Evolutionary conservation across 768 basidiomycete species (phyloP), one percentile per base, ranked within the genome.

Genomic region (Kwoniella sp.): DNA sequence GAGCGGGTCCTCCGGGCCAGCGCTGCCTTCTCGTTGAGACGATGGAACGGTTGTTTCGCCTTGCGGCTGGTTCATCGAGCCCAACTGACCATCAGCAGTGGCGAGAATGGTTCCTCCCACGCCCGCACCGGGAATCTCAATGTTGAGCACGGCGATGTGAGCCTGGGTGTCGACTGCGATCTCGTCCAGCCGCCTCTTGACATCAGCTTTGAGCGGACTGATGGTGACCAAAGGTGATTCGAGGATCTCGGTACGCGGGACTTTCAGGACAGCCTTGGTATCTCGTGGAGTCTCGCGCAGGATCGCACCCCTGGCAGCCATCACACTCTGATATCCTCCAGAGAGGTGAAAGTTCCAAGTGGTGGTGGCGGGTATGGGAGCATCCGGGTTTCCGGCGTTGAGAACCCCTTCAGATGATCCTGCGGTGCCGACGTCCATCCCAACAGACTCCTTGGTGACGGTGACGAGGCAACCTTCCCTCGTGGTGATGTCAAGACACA

Each of bases 131-230:
- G 53, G 44, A 19, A 45, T 53, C 22, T 61, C 58, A 10, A 87
- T 85, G 63, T 93, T 92, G 67, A 93, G 86, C 60, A 96, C 90
- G 22, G 90, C 86, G 69, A 96, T 89, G 72, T 91, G 88, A 8
- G 92, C 89, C 55, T 83, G 78, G n/a, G 89, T 92, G 69, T 89
- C 86, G 2, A 85, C 84, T 25, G 91, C 92, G 68, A 96, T 88
- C 69, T 93, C 89, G 73, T 95, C 90, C n/a, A 96, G 81, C 49
- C 85, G 83, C 44, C 83, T 82, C 46, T 86, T 82, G 29, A 92
- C 87, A 59, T 88, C 85, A 0, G 83, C 77, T 73, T 91, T 92
- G 65, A 93, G 80, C 5, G 82, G 34, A 84, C 84, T 59, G 84
- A 80, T 48, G 83, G 84, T 45, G 27, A 65, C 43, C 25, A 70